Percentiles rank a stretch among this genome's conserved stretches.
These are phyloP conservation scores for Talaromyces sp. DNA, from an alignment of 2,329 filamentous ascomycete species.

Conservation along the genomic window DNA sequence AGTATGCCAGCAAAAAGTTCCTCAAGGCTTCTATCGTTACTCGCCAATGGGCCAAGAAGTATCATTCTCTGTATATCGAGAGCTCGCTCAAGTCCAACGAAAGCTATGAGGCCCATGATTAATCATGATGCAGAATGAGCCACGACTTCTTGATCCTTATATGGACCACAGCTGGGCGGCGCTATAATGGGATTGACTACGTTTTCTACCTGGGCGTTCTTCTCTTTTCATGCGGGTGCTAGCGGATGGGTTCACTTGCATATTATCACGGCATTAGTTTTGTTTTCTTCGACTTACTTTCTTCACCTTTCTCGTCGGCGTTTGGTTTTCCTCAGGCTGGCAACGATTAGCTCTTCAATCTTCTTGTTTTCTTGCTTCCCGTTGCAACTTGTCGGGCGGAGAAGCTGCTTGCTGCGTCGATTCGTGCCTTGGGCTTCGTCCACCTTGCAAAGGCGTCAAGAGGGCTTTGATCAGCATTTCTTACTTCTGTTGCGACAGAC, in stretches of 20 bases:
- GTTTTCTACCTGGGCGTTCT: slow-evolving; percentile 14
- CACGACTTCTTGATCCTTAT: slow-evolving; percentile 11
- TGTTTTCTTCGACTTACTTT: slow-evolving; percentile 4
- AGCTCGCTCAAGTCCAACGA: slow-evolving; percentile 21
- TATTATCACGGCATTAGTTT: slow-evolving; percentile 35
- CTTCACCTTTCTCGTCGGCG: slow-evolving; percentile 6
- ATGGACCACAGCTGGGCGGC: slow-evolving; percentile 7
- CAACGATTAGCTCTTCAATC: background rate
- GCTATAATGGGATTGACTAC: slow-evolving; percentile 10
- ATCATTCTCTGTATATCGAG: slow-evolving; percentile 39
- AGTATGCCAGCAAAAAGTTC: slow-evolving; percentile 99
- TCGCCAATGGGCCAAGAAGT: slow-evolving; percentile 88
- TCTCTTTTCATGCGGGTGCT: slow-evolving; percentile 13
- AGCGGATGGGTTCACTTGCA: slow-evolving; percentile 21
- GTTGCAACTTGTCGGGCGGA: background rate
- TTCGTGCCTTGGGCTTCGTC: background rate
- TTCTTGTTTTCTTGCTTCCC: background rate
- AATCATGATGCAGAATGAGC: slow-evolving; percentile 5
- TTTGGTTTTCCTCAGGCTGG: slow-evolving; percentile 12
- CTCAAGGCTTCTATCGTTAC: slow-evolving; percentile 92
- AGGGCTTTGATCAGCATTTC: background rate
- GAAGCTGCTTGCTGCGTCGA: background rate
- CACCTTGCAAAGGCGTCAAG: background rate
- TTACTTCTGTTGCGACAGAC: background rate
- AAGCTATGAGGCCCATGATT: slow-evolving; percentile 18